Conservation (phyloP, 345 rosid species). For the Sisymbrium irio region DNA sequence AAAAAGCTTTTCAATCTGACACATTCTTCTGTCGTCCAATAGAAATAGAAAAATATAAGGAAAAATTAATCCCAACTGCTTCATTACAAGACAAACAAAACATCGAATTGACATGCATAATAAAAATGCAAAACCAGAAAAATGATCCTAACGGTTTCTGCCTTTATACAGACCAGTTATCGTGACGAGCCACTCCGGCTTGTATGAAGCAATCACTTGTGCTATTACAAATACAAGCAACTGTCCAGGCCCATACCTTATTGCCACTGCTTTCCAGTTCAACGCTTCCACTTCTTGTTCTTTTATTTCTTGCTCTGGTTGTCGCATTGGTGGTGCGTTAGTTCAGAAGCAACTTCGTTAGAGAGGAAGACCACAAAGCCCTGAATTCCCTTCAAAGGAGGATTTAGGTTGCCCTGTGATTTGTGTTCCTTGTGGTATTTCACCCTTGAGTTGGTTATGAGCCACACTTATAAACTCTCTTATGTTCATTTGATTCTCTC, state of each 20-base stretch:
- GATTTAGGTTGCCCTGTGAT: neutral
- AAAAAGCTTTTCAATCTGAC: no score
- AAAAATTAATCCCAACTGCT: neutral
- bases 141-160: neutral
- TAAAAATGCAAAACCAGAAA: neutral
- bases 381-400: slow-evolving; percentile 17
- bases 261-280: neutral
- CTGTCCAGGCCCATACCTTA: neutral
- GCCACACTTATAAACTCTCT: neutral
- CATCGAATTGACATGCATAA: neutral
- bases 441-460: neutral
- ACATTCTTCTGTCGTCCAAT: no score
- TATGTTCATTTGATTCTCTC: no score
- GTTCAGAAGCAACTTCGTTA: neutral
- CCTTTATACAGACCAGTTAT: neutral
- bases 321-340: neutral
- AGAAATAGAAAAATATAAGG: neutral
- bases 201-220: neutral
- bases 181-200: neutral
- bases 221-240: neutral
- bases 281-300: neutral
- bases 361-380: slow-evolving; percentile 25
- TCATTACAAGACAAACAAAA: neutral
- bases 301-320: neutral
- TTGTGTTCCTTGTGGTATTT: neutral